Base-by-base conservation (phyloP, 306 rosid species). In the Benincasa hispida region DNA sequence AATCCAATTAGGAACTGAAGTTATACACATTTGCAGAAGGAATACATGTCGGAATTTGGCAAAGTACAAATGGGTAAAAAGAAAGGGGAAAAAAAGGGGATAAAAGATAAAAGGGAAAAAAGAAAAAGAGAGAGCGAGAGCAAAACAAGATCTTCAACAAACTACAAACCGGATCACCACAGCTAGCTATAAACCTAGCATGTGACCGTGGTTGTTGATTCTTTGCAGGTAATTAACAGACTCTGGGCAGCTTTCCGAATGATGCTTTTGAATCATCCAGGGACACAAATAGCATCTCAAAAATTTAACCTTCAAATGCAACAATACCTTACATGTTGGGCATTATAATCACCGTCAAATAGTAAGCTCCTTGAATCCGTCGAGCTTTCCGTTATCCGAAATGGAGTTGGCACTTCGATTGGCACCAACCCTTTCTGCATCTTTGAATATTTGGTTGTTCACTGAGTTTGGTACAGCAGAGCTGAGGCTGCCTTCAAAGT, bases 21-120 rank as follows among this genome's bases (percentile, higher is more conserved):
- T 59, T 92, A 92, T 94, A 86, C 92, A 90, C 96, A 88, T 89
- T 86, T 88, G 85, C 84, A 77, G 80, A 83, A 66, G 85, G 51
- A 86, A 83, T 76, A 78, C 81, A 85, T 83, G 27, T 79, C 89
- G 84, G 73, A 77, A 63, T 60, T 63, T 81, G 82, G 70, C 61
- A 34, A 83, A 80, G 81, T 65, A 59, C 76, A 84, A 82, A 76
- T 51, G 75, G 78, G 67, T 50, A 78, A 27, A 79, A 81, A 73
- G 72, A 75, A 37, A 41, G 56, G 37, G 47, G 14, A 79, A 83
- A 65, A 39, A 25, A 42, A 50, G 9, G 5, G 54, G 14, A 17
- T n/a, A n/a, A n/a, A n/a, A n/a, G n/a, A n/a, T n/a, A 39, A 39
- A 66, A 27, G 2, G 22, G 70, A 68, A 10, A 45, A 65, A 66